A percentile compares a stretch with the other conserved stretches of the same genome.
Evolutionary conservation across 352 stramenopile genomes (phyloP).

Genomic region (Phytophthora europaea): DNA sequence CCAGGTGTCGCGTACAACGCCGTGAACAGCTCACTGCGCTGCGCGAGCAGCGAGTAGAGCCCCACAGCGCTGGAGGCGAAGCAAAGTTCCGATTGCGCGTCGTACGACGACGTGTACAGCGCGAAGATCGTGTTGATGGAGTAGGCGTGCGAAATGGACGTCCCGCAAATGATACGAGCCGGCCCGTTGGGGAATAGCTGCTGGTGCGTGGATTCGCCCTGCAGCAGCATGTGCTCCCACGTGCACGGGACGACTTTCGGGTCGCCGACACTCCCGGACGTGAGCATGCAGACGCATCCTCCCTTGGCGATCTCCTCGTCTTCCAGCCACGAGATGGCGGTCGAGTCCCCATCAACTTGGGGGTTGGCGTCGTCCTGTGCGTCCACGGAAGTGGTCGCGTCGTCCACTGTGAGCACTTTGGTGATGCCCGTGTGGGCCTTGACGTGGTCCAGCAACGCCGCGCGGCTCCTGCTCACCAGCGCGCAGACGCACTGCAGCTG

Average conservation of each 20-base stretch:
- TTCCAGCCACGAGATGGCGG: constrained; percentile 41
- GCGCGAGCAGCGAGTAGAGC: constrained; percentile 59
- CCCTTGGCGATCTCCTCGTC: constrained; percentile 39
- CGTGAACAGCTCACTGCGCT: constrained; percentile 54
- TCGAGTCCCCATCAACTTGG: constrained; percentile 16
- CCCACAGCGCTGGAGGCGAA: constrained; percentile 63
- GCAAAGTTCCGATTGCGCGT: constrained; percentile 73
- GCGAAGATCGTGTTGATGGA: constrained; percentile 90
- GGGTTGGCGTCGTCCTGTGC: constrained; percentile 30
- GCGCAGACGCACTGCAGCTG: constrained; percentile 66
- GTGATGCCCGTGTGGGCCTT: constrained; percentile 66
- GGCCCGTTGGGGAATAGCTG: constrained; percentile 75
- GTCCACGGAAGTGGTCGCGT: constrained; percentile 28
- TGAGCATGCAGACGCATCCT: constrained; percentile 82
- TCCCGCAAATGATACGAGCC: constrained; percentile 75
- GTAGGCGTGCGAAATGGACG: constrained; percentile 88
- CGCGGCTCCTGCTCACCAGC: constrained; percentile 59
- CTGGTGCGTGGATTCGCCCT: constrained; percentile 81
- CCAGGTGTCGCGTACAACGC: constrained; percentile 83
- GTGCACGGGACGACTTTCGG: constrained; percentile 84
- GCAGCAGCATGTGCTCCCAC: constrained; percentile 81
- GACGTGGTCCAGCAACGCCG: constrained; percentile 59
- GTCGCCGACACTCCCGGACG: constrained; percentile 80
- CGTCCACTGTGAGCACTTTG: constrained; percentile 68
- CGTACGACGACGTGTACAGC: constrained; percentile 74